Evolutionary conservation across 2,329 filamentous ascomycete genomes (phyloP), one percentile per base, ranked within the genome.

Genomic region (Phoma herbarum): DNA sequence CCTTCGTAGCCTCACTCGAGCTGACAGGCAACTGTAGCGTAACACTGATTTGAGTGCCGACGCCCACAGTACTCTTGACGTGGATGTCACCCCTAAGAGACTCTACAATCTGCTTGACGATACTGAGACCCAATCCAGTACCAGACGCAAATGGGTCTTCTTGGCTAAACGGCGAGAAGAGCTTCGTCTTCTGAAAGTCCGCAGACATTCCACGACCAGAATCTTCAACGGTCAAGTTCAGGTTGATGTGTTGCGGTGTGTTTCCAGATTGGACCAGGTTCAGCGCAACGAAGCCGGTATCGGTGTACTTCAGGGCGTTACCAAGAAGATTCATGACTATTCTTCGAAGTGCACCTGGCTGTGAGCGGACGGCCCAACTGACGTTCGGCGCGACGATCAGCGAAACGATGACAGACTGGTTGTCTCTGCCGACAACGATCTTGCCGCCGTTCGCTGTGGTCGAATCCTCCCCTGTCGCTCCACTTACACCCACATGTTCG

Each of bases 281-380:
- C 16, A 77, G 55, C 0, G 62, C 64, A 20, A 77, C 71, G 48
- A 62, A 76, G 4, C 75, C 75, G 7, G 65, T 64, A 11, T 73
- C 61, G 2, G 74, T 76, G 45, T 76, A 76, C 55, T 77, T 77
- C 26, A 76, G 41, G 5, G 75, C 67, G 53, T 77, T 77, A 2
- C 74, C 75, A 14, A 77, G 61, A 2, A 77, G 58, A 37, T 77
- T 77, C 69, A 75, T 75, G 8, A 76, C 66, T 12, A 77, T 70
- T 26, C 75, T 62, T 20, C 71, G 64, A 39, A 74, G 61, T 3
- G 72, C 73, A n/a, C 74, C 75, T 0, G 67, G 73, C 48, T 67
- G 71, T 22, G 65, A 71, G 49, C 66, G 65, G n/a, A 73, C 70
- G 29, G 59, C 60, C 69, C 73, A 74, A 37, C 59, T 69, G 25